Evolutionary conservation across 306 rosid genomes (phyloP), one percentile per base, ranked within the genome.

Genomic region (Sicyos edulis): DNA sequence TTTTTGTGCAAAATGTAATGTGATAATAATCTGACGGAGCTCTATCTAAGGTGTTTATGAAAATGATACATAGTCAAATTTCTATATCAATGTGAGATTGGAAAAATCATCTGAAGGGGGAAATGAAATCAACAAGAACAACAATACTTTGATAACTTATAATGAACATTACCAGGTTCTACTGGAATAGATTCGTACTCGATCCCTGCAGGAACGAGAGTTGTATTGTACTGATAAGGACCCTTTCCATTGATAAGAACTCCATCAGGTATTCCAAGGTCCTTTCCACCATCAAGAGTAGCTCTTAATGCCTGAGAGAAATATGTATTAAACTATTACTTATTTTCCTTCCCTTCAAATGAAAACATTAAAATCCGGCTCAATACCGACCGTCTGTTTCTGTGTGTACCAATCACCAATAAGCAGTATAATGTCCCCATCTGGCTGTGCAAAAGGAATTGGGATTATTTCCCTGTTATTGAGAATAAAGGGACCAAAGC

Each of bases 191-290:
- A 74, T 76, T 87, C 93, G 42, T 75, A 42, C 42, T 71, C 75
- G 37, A 93, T 83, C 21, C 91, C 90, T n/a, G 64, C 71, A 69
- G 93, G 89, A 57, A 93, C 95, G 15, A 93, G 85, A 40, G 98
- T 84, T 32, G 74, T 76, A 77, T 93, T 88, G 84, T 87, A 93
- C 70, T 77, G 90, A 77, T 71, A 93, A 54, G 98, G 98, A n/a
- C 98, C 98, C 77, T 87, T 90, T 16, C 98, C 98, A 76, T 93
- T 93, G 66, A 93, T 90, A 62, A 93, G 93, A 80, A 93, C 96
- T 50, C 98, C 96, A 77, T 93, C 96, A 1, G 97, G 98, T 32
- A 90, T 83, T 57, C 95, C 91, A 20, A 93, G 93, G 75, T 80
- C 88, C 69, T 82, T 80, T 75, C 98, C 98, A 63, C 71, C 72